Evolutionary conservation across 2,329 filamentous ascomycete species (phyloP).

Genomic region (Neofusicoccum cordaticola): DNA sequence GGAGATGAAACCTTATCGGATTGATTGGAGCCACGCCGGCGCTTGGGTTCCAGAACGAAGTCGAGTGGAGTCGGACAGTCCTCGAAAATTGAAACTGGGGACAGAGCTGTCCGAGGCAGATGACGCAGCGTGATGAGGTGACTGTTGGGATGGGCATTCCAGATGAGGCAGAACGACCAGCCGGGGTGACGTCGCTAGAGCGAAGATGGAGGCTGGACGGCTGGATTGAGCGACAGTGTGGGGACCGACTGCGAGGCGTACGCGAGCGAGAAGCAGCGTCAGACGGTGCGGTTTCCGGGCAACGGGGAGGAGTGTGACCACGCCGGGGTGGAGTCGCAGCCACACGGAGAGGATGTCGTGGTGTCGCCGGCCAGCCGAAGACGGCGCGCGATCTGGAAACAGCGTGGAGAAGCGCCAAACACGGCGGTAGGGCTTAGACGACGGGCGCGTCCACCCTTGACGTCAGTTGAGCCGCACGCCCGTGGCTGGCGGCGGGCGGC

Average conservation of each 20-base stretch:
- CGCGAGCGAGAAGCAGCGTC: not conserved
- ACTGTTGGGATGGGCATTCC: not conserved
- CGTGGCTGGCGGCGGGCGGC: not conserved
- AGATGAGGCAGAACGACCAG: not conserved
- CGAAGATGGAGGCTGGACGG: not conserved
- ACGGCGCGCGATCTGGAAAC: no score
- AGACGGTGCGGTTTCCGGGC: not conserved
- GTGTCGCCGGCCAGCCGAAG: not conserved
- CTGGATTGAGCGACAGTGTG: not conserved
- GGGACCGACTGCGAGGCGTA: not conserved
- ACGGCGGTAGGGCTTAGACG: not conserved
- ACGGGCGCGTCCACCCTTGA: not conserved
- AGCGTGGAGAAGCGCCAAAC: not conserved
- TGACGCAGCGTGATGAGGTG: constrained; percentile 1
- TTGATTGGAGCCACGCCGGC: constrained; percentile 10
- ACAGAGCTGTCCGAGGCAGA: not conserved
- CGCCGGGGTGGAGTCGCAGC: not conserved
- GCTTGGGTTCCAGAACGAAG: constrained; percentile 6
- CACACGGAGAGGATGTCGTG: not conserved
- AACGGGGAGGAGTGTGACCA: not conserved
- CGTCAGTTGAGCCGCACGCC: constrained; percentile 11
- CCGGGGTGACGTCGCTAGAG: not conserved
- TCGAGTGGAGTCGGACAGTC: not conserved
- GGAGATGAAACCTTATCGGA: constrained; percentile 6
- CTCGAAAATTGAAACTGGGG: constrained; percentile 4